Evolutionary conservation across 495 filamentous ascomycete species (phyloP).

Genomic region (Penicillium desertorum): DNA sequence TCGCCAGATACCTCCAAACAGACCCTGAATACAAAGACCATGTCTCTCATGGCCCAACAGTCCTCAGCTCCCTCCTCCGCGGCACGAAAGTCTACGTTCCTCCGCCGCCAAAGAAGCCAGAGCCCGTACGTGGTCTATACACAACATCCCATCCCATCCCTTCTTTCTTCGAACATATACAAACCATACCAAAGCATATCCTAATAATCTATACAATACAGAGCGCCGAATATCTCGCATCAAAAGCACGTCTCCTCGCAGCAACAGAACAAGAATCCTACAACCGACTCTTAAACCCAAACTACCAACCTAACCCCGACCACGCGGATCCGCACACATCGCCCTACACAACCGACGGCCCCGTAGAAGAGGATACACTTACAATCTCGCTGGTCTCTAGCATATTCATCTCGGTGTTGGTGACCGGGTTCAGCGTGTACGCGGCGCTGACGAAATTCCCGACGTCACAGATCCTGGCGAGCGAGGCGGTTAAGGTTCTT

Average conservation of each 20-base stretch:
- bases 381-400: constrained; percentile 48
- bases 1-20: constrained; percentile 56
- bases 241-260: constrained; percentile 80
- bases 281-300: constrained; percentile 63
- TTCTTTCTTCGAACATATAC: background rate
- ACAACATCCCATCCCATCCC: background rate
- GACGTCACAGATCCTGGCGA: constrained; percentile 42
- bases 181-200: background rate
- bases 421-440: constrained; percentile 49
- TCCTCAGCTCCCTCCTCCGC: constrained; percentile 64
- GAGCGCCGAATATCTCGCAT: constrained; percentile 81
- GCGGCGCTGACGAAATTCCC: constrained; percentile 54
- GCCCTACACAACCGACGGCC: background rate
- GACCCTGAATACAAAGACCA: constrained; percentile 14
- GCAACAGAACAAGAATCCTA: constrained; percentile 80
- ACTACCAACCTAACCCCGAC: constrained; percentile 41
- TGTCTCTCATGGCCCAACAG: constrained; percentile 20
- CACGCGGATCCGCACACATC: constrained; percentile 37
- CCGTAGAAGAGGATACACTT: constrained; percentile 28
- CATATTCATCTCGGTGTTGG: constrained; percentile 48
- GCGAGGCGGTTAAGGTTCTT: constrained; percentile 41
- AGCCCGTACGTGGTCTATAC: constrained; percentile 59
- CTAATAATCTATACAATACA: constrained; percentile 37
- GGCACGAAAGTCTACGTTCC: constrained; percentile 74
- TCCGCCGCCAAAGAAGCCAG: constrained; percentile 72